These are phyloP conservation scores for Ophiocordyceps polyrhachis-furcata DNA, from an alignment of 2,329 filamentous ascomycete genomes.

Conservation along the genomic window DNA sequence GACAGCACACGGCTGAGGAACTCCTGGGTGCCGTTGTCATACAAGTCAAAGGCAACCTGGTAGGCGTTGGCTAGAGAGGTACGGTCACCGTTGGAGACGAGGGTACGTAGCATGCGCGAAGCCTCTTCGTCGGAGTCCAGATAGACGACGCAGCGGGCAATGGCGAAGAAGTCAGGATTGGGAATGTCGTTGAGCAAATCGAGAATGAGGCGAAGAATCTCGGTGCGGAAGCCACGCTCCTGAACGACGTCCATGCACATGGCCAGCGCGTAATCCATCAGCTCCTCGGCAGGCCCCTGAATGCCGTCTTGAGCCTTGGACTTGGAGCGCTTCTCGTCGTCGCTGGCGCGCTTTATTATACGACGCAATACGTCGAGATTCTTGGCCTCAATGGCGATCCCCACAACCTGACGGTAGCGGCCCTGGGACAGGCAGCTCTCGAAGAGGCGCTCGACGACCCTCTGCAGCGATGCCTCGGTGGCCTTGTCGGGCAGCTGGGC, in stretches of 20 bases:
- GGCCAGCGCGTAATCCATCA: constrained; percentile 90
- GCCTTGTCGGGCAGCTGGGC: constrained; percentile 48
- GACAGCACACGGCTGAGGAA: constrained; percentile 81
- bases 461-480: constrained; percentile 64
- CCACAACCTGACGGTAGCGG: constrained; percentile 87
- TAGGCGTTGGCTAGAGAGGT: constrained; percentile 75
- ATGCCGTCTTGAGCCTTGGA: constrained; percentile 29
- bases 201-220: constrained; percentile 84
- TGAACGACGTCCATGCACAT: constrained; percentile 98
- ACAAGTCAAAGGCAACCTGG: constrained; percentile 94
- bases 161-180: constrained; percentile 90
- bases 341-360: constrained; percentile 75
- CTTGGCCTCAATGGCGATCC: constrained; percentile 88
- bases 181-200: constrained; percentile 86
- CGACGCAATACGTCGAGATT: constrained; percentile 73
- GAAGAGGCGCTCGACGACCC: constrained; percentile 75
- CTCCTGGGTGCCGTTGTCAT: constrained; percentile 96
- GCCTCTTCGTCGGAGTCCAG: constrained; percentile 84
- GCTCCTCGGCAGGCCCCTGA: constrained; percentile 56
- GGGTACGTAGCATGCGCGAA: constrained; percentile 62
- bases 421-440: constrained; percentile 73
- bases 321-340: constrained; percentile 59
- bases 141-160: constrained; percentile 94
- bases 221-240: constrained; percentile 63
- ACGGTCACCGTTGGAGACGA: constrained; percentile 63